Evolutionary conservation across 148 eudicot species (phyloP).

Genomic region (Vaccinium corymbosum): DNA sequence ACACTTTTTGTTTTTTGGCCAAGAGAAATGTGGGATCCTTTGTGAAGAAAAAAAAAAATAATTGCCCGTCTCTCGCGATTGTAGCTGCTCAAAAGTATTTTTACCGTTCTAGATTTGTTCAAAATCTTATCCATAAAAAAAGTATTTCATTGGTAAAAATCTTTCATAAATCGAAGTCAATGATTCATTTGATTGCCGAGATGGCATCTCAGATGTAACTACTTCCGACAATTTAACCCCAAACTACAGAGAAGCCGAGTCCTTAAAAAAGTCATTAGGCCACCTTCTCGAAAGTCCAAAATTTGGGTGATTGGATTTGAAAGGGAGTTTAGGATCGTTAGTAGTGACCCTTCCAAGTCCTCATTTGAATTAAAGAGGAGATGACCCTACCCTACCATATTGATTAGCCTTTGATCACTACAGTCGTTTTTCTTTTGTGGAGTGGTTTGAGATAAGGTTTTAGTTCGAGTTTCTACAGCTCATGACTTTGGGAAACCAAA

Average conservation of each 20-base stretch:
- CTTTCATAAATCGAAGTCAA: no score
- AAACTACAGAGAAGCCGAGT: neutral
- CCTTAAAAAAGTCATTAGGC: neutral
- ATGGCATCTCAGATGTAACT: no score
- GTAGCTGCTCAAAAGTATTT: no score
- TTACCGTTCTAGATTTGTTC: no score
- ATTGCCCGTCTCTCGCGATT: no score
- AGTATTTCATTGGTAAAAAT: no score
- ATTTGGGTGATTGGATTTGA: neutral
- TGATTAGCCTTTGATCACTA: neutral
- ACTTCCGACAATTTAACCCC: no score
- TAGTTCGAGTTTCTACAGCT: neutral
- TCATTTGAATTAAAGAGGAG: neutral
- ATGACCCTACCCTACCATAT: constrained; percentile 10
- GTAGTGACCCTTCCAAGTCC: constrained; percentile 1
- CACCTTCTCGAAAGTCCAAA: constrained; percentile 3
- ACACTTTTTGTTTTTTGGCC: no score
- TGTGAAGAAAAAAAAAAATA: no score
- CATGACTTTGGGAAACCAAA: neutral
- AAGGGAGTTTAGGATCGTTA: neutral
- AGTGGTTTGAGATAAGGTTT: neutral
- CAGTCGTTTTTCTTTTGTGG: neutral
- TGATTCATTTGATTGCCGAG: no score
- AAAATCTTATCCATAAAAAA: no score
- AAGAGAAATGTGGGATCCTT: neutral